Evolutionary conservation across 768 basidiomycete species (phyloP).

Genomic region (Tricholoma saponaceum): DNA sequence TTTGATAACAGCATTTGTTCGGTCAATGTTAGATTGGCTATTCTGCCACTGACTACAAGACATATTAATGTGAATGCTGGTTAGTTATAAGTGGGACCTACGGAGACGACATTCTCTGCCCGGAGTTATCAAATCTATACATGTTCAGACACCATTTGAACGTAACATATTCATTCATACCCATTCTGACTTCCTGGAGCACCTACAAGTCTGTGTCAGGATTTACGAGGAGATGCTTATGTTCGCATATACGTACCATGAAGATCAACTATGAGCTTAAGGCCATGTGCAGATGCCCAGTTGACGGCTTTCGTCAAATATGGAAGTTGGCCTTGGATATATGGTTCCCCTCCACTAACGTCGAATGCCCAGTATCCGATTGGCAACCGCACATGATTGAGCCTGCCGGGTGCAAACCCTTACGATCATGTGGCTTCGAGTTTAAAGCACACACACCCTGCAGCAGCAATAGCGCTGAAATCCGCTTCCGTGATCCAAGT

Average conservation of each 20-base stretch:
- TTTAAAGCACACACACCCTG: slow-evolving; percentile 46
- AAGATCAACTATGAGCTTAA: slow-evolving; percentile 83
- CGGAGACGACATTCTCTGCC: slow-evolving; percentile 57
- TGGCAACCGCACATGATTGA: slow-evolving; percentile 81
- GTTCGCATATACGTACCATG: slow-evolving; percentile 36
- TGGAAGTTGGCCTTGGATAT: slow-evolving; percentile 69
- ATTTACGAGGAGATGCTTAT: background rate
- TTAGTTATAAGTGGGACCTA: slow-evolving; percentile 19
- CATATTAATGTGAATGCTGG: slow-evolving; percentile 2
- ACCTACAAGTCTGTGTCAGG: slow-evolving; percentile 26
- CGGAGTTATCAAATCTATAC: slow-evolving; percentile 77
- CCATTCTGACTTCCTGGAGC: slow-evolving; percentile 86
- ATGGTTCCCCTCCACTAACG: slow-evolving; percentile 73
- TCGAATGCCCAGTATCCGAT: slow-evolving; percentile 93
- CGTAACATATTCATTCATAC: slow-evolving; percentile 29
- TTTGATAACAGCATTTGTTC: slow-evolving; percentile 64
- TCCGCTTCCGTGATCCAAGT: slow-evolving; percentile 84
- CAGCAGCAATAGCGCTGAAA: slow-evolving; percentile 68
- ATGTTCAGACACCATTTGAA: background rate
- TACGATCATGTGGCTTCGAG: slow-evolving; percentile 3
- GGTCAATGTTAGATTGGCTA: slow-evolving; percentile 57
- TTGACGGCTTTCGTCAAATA: slow-evolving; percentile 62
- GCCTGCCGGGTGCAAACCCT: slow-evolving; percentile 35
- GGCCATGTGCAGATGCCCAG: slow-evolving; percentile 66
- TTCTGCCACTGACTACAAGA: slow-evolving; percentile 57